phyloP scores from a whole-genome alignment of 345 rosid genomes.

The Aquilaria malaccensis region DNA sequence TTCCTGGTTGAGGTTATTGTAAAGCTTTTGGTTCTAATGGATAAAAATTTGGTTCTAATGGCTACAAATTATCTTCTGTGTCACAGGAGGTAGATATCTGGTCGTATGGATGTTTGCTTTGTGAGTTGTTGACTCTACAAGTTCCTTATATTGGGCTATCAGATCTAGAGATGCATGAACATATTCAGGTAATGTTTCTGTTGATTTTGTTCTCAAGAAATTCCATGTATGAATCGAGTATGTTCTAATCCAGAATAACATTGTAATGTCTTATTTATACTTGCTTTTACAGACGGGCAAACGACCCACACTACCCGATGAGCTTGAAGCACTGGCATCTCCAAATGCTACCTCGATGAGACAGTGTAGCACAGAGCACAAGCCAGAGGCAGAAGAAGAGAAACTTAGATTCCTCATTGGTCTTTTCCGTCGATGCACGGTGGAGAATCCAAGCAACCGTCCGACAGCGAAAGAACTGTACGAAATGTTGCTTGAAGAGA shows the following conservation, averaged over 20 bases:
- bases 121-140: slow-evolving; percentile 78
- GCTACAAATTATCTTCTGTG: slow-evolving; percentile 1
- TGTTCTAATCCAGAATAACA: too few relatives aligned
- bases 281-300: slow-evolving; percentile 49
- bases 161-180: slow-evolving; percentile 54
- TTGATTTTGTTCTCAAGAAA: slow-evolving; percentile 5
- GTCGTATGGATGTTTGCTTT: slow-evolving; percentile 91
- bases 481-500: slow-evolving; percentile 30
- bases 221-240: too few relatives aligned
- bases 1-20: too few relatives aligned
- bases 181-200: slow-evolving; percentile 47
- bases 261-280: not conserved
- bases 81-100: slow-evolving; percentile 94
- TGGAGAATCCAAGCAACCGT: slow-evolving; percentile 59
- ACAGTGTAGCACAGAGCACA: slow-evolving; percentile 23
- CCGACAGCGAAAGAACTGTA: slow-evolving; percentile 55
- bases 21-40: too few relatives aligned
- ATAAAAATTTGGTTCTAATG: too few relatives aligned
- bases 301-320: slow-evolving; percentile 58
- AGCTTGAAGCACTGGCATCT: slow-evolving; percentile 43
- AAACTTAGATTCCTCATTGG: slow-evolving; percentile 60
- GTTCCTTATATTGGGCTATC: slow-evolving; percentile 58
- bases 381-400: slow-evolving; percentile 36
- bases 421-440: slow-evolving; percentile 60
- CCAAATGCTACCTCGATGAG: slow-evolving; percentile 21